Base-by-base conservation (phyloP, 202 grass and related monocot genomes). In the Brachypodium distachyon region DNA sequence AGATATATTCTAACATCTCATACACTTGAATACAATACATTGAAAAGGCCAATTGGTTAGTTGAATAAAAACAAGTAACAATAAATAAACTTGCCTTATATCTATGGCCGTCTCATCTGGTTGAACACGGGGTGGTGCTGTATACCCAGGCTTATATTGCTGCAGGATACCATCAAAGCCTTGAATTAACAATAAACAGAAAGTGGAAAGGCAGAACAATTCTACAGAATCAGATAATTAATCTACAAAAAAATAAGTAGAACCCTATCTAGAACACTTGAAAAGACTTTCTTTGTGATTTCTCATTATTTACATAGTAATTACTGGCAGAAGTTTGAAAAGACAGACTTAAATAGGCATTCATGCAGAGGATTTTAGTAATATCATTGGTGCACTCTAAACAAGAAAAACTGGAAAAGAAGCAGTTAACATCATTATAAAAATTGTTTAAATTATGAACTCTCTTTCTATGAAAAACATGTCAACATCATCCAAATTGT, bases 131-230 rank as follows among this genome's bases (percentile, higher is more conserved):
- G 96, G 89, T 57, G 89, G 85, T 19, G 85, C 87, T 19, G 86
- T 92, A 67, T 99, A 99, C 54, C 92, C 96, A 65, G 89, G 72
- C 68, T 91, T 95, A 79, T 99, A 99, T 86, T 83, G 81, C 96
- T 99, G 84, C 72, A 75, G 21, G 6, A 68, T 67, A 88, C 29
- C 44, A 72, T 67, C 21, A 44, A 80, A 89, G 32, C 16, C 56
- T 82, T 21, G 41, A 87, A 77, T 87, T 74, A 82, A n/a, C n/a
- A n/a, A 67, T 74, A 77, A 33, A 66, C 32, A 40, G 3, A 9
- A 63, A 80, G 17, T 49, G 11, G 25, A 41, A 42, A 50, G 22
- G 4, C 29, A 36, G 21, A 18, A 41, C 7, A 64, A 47, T 61
- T 81, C 18, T 55, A 43, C 16, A 44, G 9, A 36, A 33, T 4